These are phyloP conservation scores for Rhamnella rubrinervis DNA, from an alignment of 331 rosid species.

Conservation along the genomic window DNA sequence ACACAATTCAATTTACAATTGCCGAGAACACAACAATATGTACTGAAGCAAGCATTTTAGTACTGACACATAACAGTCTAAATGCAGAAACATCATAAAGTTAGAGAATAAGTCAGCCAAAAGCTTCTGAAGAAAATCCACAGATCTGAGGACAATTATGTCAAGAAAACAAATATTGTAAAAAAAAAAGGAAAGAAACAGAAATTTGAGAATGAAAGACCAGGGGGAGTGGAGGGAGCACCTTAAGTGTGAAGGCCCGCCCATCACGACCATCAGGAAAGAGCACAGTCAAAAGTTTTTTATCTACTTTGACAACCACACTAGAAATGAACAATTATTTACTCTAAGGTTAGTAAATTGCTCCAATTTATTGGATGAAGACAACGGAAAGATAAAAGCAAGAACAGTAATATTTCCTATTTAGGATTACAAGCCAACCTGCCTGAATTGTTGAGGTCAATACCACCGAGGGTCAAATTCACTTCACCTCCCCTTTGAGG, in stretches of 20 bases:
- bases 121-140: too few species aligned
- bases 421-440: conserved; percentile 74
- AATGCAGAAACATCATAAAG: too few species aligned
- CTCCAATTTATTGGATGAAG: conserved; percentile 9
- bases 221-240: conserved; percentile 23
- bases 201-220: neutral
- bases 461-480: conserved; percentile 97
- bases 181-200: neutral
- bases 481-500: conserved; percentile 80
- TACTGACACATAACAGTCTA: too few species aligned
- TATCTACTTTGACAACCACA: conserved; percentile 88
- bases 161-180: neutral
- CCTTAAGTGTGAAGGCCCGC: conserved; percentile 96
- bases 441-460: conserved; percentile 99
- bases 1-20: too few species aligned
- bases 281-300: conserved; percentile 88
- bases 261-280: conserved; percentile 98
- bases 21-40: too few species aligned
- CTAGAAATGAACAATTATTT: conserved; percentile 46
- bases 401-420: conserved; percentile 16
- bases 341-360: conserved; percentile 32
- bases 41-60: too few species aligned
- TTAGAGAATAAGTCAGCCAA: too few species aligned
- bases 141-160: neutral
- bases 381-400: conserved; percentile 19